Conservation (phyloP, 2,329 filamentous ascomycete species). For the Fusarium coicis region DNA sequence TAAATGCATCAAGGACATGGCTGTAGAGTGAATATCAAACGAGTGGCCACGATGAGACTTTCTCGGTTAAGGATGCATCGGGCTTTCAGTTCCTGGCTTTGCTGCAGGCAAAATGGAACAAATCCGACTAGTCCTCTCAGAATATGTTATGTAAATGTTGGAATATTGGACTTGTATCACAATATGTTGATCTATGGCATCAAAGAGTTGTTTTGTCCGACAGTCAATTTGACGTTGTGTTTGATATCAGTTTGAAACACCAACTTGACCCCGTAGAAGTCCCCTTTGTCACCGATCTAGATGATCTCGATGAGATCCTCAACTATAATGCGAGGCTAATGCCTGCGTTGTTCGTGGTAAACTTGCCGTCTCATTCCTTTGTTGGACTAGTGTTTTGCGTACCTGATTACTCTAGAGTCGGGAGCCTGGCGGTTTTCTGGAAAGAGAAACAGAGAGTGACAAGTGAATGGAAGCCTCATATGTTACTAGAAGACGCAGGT, state of each 20-base stretch:
- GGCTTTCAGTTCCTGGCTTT: neutral
- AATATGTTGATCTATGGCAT: neutral
- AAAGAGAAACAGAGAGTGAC: neutral
- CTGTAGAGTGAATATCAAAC: constrained; percentile 41
- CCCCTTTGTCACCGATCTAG: neutral
- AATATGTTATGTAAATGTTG: neutral
- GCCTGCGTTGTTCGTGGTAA: neutral
- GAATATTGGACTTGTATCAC: neutral
- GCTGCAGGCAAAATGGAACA: neutral
- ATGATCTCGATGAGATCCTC: neutral
- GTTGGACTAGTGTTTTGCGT: neutral
- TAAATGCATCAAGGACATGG: neutral
- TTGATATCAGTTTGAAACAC: neutral
- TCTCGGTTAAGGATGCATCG: neutral
- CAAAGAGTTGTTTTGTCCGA: neutral
- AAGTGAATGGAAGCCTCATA: neutral
- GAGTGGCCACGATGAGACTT: neutral
- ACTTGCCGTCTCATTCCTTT: neutral
- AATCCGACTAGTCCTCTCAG: neutral
- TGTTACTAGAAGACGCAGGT: neutral
- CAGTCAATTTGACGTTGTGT: neutral
- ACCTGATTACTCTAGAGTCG: neutral
- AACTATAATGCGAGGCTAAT: neutral
- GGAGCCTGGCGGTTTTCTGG: neutral
- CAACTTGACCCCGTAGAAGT: neutral